Conservation (phyloP, 2,329 filamentous ascomycete genomes). For the Hypoxylon sp. region DNA sequence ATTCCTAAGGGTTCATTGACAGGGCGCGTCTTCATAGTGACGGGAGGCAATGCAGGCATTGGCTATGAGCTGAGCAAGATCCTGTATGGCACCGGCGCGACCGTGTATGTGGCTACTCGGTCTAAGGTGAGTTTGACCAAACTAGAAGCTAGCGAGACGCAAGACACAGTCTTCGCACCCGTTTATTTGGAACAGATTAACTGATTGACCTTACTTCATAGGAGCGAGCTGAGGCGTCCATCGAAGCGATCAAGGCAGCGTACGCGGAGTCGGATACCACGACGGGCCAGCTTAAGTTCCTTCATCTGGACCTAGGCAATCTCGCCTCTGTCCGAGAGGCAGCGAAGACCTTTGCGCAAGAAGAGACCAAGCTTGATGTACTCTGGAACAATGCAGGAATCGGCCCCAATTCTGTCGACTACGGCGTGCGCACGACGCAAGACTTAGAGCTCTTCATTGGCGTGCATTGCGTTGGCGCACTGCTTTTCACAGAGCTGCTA, state of each 20-base stretch:
- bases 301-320: constrained; percentile 35
- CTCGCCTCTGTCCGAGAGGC: constrained; percentile 25
- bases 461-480: constrained; percentile 18
- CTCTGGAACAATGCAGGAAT: constrained; percentile 29
- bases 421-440: constrained; percentile 16
- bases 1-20: constrained; percentile 37
- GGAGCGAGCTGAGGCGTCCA: constrained; percentile 46
- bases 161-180: not conserved
- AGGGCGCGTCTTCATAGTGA: constrained; percentile 57
- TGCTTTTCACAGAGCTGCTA: constrained; percentile 48
- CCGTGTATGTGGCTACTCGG: constrained; percentile 62
- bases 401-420: constrained; percentile 9
- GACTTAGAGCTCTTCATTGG: constrained; percentile 19
- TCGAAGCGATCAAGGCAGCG: constrained; percentile 41
- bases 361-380: constrained; percentile 25
- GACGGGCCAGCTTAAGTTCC: constrained; percentile 31
- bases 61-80: constrained; percentile 61
- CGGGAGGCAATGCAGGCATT: constrained; percentile 52
- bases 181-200: not conserved
- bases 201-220: constrained; percentile 21
- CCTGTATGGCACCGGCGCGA: constrained; percentile 61
- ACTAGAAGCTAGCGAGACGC: not conserved
- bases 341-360: constrained; percentile 8
- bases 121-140: constrained; percentile 37
- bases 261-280: constrained; percentile 7